These are phyloP conservation scores for Amanita phalloides DNA, from an alignment of 768 basidiomycete species.

Conservation along the genomic window DNA sequence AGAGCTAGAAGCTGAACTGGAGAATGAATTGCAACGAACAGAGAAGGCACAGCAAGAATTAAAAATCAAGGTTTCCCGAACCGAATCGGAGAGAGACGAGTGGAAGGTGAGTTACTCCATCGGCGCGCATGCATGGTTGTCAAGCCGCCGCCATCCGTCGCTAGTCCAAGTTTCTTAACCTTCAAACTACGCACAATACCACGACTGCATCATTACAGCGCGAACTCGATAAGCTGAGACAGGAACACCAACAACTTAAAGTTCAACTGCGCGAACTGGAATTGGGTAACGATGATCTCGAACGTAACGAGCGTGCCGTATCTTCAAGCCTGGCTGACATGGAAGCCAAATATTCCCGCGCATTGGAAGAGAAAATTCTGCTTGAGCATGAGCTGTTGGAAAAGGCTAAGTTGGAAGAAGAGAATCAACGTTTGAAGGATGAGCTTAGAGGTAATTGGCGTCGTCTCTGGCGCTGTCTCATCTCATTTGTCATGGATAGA, in stretches of 20 bases:
- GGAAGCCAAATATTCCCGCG: conserved; percentile 82
- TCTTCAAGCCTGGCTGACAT: conserved; percentile 74
- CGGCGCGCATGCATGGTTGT: not conserved
- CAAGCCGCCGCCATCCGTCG: not conserved
- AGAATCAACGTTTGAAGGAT: conserved; percentile 83
- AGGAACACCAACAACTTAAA: conserved; percentile 61
- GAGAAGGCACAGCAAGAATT: conserved; percentile 80
- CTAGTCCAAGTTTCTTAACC: conserved; percentile 75
- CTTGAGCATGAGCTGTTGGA: conserved; percentile 91
- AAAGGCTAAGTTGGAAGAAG: conserved; percentile 86
- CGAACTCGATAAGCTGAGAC: conserved; percentile 75
- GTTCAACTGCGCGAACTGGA: conserved; percentile 80
- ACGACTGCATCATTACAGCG: conserved; percentile 86
- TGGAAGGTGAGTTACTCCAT: conserved; percentile 67
- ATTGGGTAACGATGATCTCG: conserved; percentile 97
- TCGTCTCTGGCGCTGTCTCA: not conserved
- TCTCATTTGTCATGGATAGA: conserved; percentile 36
- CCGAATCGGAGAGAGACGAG: conserved; percentile 73
- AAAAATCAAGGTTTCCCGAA: conserved; percentile 55
- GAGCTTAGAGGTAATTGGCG: conserved; percentile 70
- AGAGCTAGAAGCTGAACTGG: conserved; percentile 89
- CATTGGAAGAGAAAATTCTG: conserved; percentile 93
- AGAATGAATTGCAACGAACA: conserved; percentile 80
- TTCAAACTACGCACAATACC: conserved; percentile 86
- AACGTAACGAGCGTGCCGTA: conserved; percentile 86